Conservation (phyloP, 2,329 filamentous ascomycete genomes). For the Fusarium albosuccineum region DNA sequence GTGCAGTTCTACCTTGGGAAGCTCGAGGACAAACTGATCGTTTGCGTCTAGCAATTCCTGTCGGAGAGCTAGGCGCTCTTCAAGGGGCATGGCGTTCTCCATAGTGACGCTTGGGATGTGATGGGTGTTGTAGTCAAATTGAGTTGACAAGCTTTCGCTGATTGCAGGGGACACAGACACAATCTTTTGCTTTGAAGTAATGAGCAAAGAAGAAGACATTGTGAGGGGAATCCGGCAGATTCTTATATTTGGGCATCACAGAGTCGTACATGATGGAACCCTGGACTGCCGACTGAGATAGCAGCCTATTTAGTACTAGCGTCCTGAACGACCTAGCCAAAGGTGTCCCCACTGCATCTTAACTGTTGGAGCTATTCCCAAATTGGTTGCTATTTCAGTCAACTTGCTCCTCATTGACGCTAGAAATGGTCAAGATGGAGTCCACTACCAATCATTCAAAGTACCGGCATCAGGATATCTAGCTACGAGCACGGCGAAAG, state of each 20-base stretch:
- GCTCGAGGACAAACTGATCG: slow-evolving; percentile 17
- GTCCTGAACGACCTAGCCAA: no score
- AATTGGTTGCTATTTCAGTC: slow-evolving; percentile 20
- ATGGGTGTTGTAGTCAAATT: not conserved
- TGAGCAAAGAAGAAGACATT: not conserved
- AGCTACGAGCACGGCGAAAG: no score
- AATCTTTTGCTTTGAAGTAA: not conserved
- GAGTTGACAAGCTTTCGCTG: not conserved
- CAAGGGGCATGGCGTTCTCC: slow-evolving; percentile 23
- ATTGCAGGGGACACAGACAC: no score
- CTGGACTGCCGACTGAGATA: no score
- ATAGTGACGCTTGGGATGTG: not conserved
- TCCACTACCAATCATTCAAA: no score
- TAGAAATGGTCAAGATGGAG: no score
- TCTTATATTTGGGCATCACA: slow-evolving; percentile 8
- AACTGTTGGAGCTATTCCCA: not conserved
- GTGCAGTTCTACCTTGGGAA: slow-evolving; percentile 36
- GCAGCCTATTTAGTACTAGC: no score
- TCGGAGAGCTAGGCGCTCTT: slow-evolving; percentile 18
- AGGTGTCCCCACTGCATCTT: not conserved
- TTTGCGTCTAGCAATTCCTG: slow-evolving; percentile 17
- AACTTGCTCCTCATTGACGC: no score
- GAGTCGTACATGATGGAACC: no score
- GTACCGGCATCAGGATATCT: no score
- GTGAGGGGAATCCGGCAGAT: fast-evolving